phyloP scores from a whole-genome alignment of 2,329 filamentous ascomycete species.

The Neofusicoccum parvum region DNA sequence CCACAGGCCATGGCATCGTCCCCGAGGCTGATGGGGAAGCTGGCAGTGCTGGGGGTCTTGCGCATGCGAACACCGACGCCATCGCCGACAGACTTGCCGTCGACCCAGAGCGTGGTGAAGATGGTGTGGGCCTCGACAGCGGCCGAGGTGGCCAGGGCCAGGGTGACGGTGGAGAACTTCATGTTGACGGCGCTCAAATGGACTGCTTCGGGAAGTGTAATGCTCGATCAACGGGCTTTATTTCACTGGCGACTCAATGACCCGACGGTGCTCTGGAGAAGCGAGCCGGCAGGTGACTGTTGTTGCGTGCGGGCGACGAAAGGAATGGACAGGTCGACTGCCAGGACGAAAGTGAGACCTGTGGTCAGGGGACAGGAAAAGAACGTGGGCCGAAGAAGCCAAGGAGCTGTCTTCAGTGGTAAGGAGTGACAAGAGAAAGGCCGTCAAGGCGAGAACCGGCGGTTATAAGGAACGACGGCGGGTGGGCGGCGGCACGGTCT shows the following conservation, averaged over 20 bases:
- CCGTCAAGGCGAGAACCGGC: slow-evolving; percentile 5
- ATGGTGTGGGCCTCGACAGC: slow-evolving; percentile 35
- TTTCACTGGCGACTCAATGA: neutral
- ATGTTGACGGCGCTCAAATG: neutral
- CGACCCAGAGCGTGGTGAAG: slow-evolving; percentile 39
- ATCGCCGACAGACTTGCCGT: slow-evolving; percentile 54
- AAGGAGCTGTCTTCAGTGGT: slow-evolving; percentile 5
- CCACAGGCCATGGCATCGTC: slow-evolving; percentile 72
- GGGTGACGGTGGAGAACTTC: slow-evolving; percentile 7
- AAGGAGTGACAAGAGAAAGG: slow-evolving; percentile 9
- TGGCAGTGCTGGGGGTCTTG: slow-evolving; percentile 54
- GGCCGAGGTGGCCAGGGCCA: slow-evolving; percentile 8
- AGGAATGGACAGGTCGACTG: slow-evolving; percentile 23
- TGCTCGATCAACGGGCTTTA: neutral
- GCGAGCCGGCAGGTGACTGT: neutral
- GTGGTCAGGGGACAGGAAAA: slow-evolving; percentile 16
- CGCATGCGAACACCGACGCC: slow-evolving; percentile 73
- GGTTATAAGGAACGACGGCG: slow-evolving; percentile 12
- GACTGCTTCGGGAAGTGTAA: neutral
- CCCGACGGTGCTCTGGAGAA: neutral
- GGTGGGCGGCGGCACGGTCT: neutral
- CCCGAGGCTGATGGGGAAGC: slow-evolving; percentile 60
- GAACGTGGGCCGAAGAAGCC: slow-evolving; percentile 20
- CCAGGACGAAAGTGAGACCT: slow-evolving; percentile 17
- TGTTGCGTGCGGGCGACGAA: neutral